Percentiles rank a stretch among this genome's conserved stretches.
Evolutionary conservation across 345 rosid species (phyloP).

Genomic region (Citrus sp.): DNA sequence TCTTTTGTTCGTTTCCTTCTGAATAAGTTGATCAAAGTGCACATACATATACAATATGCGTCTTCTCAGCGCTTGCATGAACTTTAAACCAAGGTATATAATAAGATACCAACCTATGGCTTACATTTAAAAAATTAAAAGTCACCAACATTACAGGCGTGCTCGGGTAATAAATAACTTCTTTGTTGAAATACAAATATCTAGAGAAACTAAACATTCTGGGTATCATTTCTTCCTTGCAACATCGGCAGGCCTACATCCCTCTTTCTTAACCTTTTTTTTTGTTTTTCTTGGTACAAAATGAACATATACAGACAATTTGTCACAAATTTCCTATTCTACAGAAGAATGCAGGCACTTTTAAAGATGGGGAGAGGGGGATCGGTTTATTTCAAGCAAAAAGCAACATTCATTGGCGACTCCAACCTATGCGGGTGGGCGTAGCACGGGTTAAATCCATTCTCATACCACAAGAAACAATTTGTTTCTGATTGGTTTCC

Average conservation of each 20-base stretch:
- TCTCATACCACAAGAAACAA: background rate
- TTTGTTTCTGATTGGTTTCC: background rate
- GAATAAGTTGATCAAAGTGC: background rate
- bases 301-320: background rate
- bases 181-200: background rate
- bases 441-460: constrained; percentile 3
- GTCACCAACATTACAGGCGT: background rate
- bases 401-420: background rate
- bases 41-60: too few species aligned
- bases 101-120: background rate
- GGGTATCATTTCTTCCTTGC: background rate
- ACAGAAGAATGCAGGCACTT: background rate
- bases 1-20: background rate
- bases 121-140: background rate
- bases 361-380: background rate
- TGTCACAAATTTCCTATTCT: background rate
- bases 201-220: background rate
- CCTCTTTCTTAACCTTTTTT: background rate
- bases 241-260: background rate
- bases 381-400: constrained; percentile 12
- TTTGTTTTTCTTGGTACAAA: background rate
- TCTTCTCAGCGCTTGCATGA: too few species aligned
- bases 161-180: background rate
- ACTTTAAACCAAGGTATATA: background rate
- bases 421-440: background rate